Base-by-base conservation (phyloP, 306 rosid genomes). In the Purshia tridentata region DNA sequence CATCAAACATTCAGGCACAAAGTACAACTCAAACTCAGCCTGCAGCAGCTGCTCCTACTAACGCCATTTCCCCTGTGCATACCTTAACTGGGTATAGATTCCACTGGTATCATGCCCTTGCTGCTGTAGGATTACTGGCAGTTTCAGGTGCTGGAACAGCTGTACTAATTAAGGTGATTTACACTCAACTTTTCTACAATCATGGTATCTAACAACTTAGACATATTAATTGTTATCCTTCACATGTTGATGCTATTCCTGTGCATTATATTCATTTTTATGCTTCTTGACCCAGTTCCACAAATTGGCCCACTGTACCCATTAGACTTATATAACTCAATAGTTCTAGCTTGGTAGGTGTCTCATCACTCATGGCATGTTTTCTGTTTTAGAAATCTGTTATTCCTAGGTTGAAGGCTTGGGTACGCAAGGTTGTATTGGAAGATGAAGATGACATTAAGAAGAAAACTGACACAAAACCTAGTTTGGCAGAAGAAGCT, bases 81-180 rank as follows among this genome's bases (percentile, higher is more conserved):
- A 65, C 83, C 67, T 52, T 82, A 47, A 47, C 81, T 19, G 88
- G 79, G 69, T 74, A 76, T 60, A 84, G 81, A 79, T 94, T 89
- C 76, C 99, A 83, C 82, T 91, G 99, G 99, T 88, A 87, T 62
- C 92, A 94, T 74, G 92, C 92, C 58, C 63, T 89, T 81, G 18
- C 85, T 76, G 91, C 89, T 53, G 75, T 89, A 75, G 98, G 98
- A 65, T 6, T 93, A 19, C 70, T 93, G 83, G 84, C 94, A n/a
- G 83, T 81, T 72, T 91, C 96, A 66, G 96, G 99, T 55, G 88
- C 84, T 72, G 99, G 97, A 79, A 83, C 96, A 53, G 92, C 84
- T 80, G 39, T 94, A 46, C 64, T 94, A 77, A 66, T 94, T 74
- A 91, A 89, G 99, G 99, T 94, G 1, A 91, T 75, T 23, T 35